Conservation (phyloP, 768 basidiomycete species). For the Tricholomella constricta region DNA sequence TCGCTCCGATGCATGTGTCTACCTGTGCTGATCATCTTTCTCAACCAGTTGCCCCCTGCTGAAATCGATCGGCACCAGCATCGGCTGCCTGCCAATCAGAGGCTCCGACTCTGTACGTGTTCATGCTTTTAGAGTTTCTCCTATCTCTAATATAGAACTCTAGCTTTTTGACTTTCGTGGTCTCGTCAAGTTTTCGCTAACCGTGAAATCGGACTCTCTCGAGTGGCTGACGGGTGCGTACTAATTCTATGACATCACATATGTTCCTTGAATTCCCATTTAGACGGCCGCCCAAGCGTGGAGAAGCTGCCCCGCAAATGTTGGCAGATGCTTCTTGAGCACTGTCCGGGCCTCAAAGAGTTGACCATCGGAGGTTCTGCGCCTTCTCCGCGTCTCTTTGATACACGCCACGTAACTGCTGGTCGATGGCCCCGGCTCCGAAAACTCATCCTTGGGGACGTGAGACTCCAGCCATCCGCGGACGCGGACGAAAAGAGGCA, state of each 20-base stretch:
- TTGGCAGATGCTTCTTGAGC: conserved; percentile 44
- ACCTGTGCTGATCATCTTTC: conserved; percentile 7
- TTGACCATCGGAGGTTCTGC: conserved; percentile 36
- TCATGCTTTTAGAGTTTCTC: conserved; percentile 1
- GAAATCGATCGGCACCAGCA: conserved; percentile 33
- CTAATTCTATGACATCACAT: neutral
- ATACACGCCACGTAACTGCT: conserved; percentile 35
- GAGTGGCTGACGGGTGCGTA: conserved; percentile 35
- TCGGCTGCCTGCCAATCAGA: conserved; percentile 35
- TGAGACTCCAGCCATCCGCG: conserved; percentile 22
- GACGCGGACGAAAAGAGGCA: conserved; percentile 23
- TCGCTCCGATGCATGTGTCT: neutral
- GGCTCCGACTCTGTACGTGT: conserved; percentile 35
- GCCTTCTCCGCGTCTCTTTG: conserved; percentile 41
- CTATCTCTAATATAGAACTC: conserved; percentile 8
- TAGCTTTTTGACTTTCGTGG: conserved; percentile 40
- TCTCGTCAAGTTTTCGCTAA: conserved; percentile 33
- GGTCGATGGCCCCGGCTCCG: conserved; percentile 40
- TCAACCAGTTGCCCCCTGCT: conserved; percentile 34
- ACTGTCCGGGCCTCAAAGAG: conserved; percentile 38
- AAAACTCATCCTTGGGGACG: conserved; percentile 35
- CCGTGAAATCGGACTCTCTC: conserved; percentile 36
- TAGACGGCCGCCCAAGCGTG: conserved; percentile 34
- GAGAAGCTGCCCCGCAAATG: conserved; percentile 39
- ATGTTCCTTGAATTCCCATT: neutral